Base-by-base conservation (phyloP, 2,329 filamentous ascomycete genomes). In the Stachybotrys echinatus region DNA sequence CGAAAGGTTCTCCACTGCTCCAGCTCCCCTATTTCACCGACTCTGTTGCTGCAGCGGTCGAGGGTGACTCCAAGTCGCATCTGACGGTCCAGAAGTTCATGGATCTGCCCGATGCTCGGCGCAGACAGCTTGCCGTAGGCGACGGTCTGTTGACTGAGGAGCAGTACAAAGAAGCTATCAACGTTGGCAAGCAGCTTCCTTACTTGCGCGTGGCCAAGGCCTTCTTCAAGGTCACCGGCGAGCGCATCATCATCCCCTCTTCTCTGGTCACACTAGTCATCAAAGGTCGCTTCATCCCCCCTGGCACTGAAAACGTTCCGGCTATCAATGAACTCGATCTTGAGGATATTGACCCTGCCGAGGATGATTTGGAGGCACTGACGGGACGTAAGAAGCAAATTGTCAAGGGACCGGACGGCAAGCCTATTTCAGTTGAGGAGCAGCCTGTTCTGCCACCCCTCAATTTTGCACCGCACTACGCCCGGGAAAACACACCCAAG, bases 161-260 rank as follows among this genome's bases (percentile, higher is more conserved):
- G 52, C 83, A 96, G 67, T 96, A 96, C 70, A 75, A 82, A 55
- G 80, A 85, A 40, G 88, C 87, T 37, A 77, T 96, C 52, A 71
- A 72, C 44, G 87, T 96, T 23, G 92, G 91, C 23, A 83, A 84
- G 59, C 89, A 96, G 70, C 78, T 99, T 23, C 94, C 94, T 2
- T 81, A 84, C 55, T 77, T 99, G 49, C 81, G 88, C 51, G 84
- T 99, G 12, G 89, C 90, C 63, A 95, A 91, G 73, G 89, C 91
- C 7, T 99, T 96, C 72, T 99, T 99, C 83, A 99, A 99, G 77
- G 95, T 99, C 43, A 86, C 90, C 48, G 94, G 94, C 64, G 95
- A 99, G 72, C 89, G 88, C 57, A 88, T 87, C 67, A 89, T 99
- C 63, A 95, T 92, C 27, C 92, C 94, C 6, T 89, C 88, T 51